These are phyloP conservation scores for Cercospora zeae-maydis DNA, from an alignment of 2,329 filamentous ascomycete genomes.

Conservation along the genomic window DNA sequence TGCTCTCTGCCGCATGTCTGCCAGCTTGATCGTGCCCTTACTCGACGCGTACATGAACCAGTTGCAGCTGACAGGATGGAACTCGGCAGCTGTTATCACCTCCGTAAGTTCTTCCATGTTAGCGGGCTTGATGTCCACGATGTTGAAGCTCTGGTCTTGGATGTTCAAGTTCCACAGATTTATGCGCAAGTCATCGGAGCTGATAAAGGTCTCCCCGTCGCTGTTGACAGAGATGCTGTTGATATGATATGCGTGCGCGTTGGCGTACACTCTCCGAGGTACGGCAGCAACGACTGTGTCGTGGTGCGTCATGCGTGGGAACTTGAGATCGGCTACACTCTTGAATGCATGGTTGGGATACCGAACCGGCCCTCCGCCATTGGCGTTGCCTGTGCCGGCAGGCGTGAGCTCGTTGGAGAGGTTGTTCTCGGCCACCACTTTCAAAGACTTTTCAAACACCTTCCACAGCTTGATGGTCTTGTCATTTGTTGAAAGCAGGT, in stretches of 20 bases:
- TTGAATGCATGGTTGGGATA: conserved; percentile 73
- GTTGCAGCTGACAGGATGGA: conserved; percentile 95
- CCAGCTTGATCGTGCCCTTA: conserved; percentile 97
- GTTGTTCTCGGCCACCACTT: conserved; percentile 98
- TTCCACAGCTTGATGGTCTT: conserved; percentile 99
- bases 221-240: conserved; percentile 99
- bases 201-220: conserved; percentile 98
- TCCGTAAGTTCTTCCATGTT: conserved; percentile 99
- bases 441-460: conserved; percentile 98
- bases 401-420: conserved; percentile 91
- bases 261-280: conserved; percentile 92
- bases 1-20: conserved; percentile 96
- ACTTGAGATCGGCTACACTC: conserved; percentile 77
- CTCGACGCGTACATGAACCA: conserved; percentile 99
- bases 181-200: conserved; percentile 94
- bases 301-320: conserved; percentile 94
- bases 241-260: conserved; percentile 98
- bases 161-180: conserved; percentile 99
- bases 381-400: conserved; percentile 56
- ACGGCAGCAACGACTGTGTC: conserved; percentile 97
- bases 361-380: conserved; percentile 74
- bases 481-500: conserved; percentile 96
- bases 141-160: conserved; percentile 99
- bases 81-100: conserved; percentile 97
- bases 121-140: conserved; percentile 98